Conservation (phyloP, 192 early-diverging fungal species). For the Dimargaris cristalligena region DNA sequence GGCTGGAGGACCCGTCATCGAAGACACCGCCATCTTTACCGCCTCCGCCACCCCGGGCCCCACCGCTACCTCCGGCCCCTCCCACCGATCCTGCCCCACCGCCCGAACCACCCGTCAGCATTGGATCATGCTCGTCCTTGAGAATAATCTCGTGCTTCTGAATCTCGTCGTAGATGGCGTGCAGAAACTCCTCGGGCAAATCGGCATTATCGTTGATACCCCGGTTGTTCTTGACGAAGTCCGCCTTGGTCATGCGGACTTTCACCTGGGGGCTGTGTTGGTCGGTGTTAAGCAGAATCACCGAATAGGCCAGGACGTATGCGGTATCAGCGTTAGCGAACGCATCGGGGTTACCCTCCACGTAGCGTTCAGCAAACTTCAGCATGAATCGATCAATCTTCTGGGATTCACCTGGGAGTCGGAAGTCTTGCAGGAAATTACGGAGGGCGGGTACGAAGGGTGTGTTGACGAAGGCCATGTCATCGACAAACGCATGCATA, state of each 20-base stretch:
- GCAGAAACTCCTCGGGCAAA: conserved; percentile 54
- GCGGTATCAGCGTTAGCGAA: conserved; percentile 90
- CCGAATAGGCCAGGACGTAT: conserved; percentile 83
- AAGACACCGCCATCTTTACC: not conserved
- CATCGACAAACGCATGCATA: conserved; percentile 95
- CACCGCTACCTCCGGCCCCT: conserved; percentile 17
- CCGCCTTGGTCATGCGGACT: conserved; percentile 64
- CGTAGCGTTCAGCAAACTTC: conserved; percentile 86
- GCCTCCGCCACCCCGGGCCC: conserved; percentile 21
- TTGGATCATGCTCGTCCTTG: conserved; percentile 70
- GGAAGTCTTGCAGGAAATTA: conserved; percentile 69
- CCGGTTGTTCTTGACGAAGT: conserved; percentile 83
- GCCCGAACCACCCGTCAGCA: conserved; percentile 28
- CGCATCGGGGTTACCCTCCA: conserved; percentile 58
- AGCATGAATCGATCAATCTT: conserved; percentile 97
- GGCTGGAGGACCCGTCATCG: not conserved
- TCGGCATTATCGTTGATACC: conserved; percentile 80
- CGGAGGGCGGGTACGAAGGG: conserved; percentile 67
- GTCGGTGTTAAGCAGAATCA: conserved; percentile 90
- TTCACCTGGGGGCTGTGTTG: conserved; percentile 74
- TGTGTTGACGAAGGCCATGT: conserved; percentile 59
- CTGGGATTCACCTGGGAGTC: conserved; percentile 85
- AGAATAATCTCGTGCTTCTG: conserved; percentile 73
- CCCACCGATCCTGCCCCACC: conserved; percentile 24
- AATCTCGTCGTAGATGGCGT: conserved; percentile 68